A percentile compares a stretch with the other conserved stretches of the same genome.
Evolutionary conservation across 192 early-diverging fungal genomes (phyloP).

Genomic region (Mortierella alpina): DNA sequence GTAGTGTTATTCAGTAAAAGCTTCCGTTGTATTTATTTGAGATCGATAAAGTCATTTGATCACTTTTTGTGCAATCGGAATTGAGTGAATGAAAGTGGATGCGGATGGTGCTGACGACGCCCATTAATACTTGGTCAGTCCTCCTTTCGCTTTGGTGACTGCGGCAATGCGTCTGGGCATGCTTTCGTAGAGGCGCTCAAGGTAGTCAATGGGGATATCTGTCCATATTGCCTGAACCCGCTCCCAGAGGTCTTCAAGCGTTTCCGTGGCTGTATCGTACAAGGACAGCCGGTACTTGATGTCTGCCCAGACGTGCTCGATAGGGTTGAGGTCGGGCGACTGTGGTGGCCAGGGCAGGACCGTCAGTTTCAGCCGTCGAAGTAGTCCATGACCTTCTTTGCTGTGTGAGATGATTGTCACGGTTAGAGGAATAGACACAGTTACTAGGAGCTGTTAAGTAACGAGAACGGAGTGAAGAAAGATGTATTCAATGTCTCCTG

Average conservation of each 20-base stretch:
- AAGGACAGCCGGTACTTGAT: not conserved
- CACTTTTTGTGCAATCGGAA: no score
- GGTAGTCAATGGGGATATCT: not conserved
- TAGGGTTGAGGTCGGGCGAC: slow-evolving; percentile 28
- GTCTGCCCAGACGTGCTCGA: slow-evolving; percentile 21
- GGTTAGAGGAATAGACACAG: no score
- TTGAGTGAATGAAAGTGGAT: no score
- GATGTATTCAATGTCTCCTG: no score
- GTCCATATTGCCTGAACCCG: slow-evolving; percentile 1
- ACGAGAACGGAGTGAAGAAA: no score
- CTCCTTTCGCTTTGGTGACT: not conserved
- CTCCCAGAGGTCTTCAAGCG: not conserved
- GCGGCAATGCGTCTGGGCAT: not conserved
- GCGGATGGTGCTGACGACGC: no score
- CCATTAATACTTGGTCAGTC: slow-evolving; percentile 3
- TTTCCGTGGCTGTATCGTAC: not conserved
- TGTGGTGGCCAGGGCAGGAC: slow-evolving; percentile 25
- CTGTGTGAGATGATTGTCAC: slow-evolving; percentile 9
- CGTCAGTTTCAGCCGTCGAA: slow-evolving; percentile 9
- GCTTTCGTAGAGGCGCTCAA: slow-evolving; percentile 7
- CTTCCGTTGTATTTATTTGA: no score
- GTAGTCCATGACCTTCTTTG: not conserved
- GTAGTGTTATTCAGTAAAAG: no score
- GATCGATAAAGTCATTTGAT: no score
- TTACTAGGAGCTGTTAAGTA: no score